phyloP scores from a whole-genome alignment of 2,329 filamentous ascomycete genomes.

The Diaporthe ampelina region DNA sequence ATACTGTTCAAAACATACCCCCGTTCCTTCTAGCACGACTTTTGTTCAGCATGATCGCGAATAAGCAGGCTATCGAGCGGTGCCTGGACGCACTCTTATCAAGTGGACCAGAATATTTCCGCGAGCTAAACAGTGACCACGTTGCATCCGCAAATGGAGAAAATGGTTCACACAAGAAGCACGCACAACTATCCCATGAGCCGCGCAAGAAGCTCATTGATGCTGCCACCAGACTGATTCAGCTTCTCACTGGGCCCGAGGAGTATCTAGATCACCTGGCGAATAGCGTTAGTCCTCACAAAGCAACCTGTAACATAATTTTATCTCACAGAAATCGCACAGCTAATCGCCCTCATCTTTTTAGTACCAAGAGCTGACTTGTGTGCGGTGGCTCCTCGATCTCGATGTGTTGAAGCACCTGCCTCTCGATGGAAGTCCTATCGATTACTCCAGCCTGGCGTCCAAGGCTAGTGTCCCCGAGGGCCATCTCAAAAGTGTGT shows the following conservation, averaged over 20 bases:
- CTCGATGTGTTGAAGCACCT: constrained; percentile 4
- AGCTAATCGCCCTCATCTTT: neutral
- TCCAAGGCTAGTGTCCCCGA: neutral
- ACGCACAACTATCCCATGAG: neutral
- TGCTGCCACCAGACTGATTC: constrained; percentile 6
- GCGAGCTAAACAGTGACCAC: neutral
- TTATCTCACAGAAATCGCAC: neutral
- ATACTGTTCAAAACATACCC: neutral
- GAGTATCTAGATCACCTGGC: constrained; percentile 2
- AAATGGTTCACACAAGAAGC: neutral
- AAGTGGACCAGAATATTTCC: constrained; percentile 2
- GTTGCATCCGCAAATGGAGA: neutral
- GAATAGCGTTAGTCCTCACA: constrained; percentile 4
- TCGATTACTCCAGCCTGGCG: neutral
- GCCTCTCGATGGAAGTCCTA: neutral
- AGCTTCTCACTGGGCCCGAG: neutral
- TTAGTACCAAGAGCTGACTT: constrained; percentile 18
- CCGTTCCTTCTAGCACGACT: neutral
- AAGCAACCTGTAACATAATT: neutral
- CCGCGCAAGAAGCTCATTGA: constrained; percentile 15
- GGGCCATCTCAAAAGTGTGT: constrained; percentile 4
- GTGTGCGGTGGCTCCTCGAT: constrained; percentile 10
- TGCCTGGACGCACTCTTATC: neutral
- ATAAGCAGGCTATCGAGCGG: neutral
- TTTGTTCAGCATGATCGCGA: constrained; percentile 1